Evolutionary conservation across 2,329 filamentous ascomycete species (phyloP).

Genomic region (Trichophyton simii): DNA sequence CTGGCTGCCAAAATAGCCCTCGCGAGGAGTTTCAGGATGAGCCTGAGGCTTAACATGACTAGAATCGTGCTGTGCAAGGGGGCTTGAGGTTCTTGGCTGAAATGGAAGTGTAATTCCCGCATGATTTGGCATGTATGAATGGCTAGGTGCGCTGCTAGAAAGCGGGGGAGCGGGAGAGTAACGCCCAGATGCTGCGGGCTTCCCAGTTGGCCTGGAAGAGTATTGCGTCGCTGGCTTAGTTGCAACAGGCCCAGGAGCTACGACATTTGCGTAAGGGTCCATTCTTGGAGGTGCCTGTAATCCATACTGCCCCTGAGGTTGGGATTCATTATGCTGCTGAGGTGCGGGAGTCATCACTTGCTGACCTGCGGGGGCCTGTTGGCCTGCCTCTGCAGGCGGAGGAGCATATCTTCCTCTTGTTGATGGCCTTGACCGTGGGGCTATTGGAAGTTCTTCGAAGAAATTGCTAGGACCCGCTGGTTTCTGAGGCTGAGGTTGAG

Average conservation of each 20-base stretch:
- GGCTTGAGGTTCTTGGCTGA: conserved; percentile 53
- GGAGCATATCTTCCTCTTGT: conserved; percentile 32
- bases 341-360: conserved; percentile 18
- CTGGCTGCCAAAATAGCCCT: background rate
- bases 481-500: conserved; percentile 5
- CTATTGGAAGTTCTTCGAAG: conserved; percentile 63
- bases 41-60: background rate
- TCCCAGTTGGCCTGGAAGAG: conserved; percentile 30
- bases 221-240: conserved; percentile 25
- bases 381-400: conserved; percentile 19
- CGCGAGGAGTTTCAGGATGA: background rate
- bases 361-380: conserved; percentile 20
- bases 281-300: conserved; percentile 22
- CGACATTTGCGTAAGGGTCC: conserved; percentile 19
- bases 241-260: conserved; percentile 10
- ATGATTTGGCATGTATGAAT: conserved; percentile 29
- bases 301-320: conserved; percentile 11
- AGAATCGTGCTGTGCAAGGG: conserved; percentile 41
- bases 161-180: conserved; percentile 37
- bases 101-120: conserved; percentile 36
- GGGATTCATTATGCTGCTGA: conserved; percentile 3
- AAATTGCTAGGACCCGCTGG: conserved; percentile 40
- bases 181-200: conserved; percentile 28
- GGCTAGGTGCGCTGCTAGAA: conserved; percentile 18
- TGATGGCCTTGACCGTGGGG: conserved; percentile 48